Percentiles rank a stretch among this genome's conserved stretches.
These are phyloP conservation scores for Zoysia pacifica DNA, from an alignment of 176 grass and related monocot genomes.

Conservation along the genomic window DNA sequence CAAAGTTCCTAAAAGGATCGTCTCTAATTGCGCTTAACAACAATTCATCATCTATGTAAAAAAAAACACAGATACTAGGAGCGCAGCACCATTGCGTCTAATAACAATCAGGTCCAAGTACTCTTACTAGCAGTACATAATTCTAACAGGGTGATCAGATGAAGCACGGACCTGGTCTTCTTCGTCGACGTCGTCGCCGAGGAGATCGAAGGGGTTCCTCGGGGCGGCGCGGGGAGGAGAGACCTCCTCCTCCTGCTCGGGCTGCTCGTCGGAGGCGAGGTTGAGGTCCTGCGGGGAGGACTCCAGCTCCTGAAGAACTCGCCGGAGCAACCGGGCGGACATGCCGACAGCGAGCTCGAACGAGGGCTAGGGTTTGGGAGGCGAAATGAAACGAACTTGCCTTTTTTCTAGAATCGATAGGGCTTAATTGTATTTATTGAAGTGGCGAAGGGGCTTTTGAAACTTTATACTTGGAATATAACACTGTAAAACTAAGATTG, in stretches of 20 bases:
- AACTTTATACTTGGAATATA: background rate
- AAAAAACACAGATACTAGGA: background rate
- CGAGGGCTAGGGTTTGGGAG: constrained; percentile 54
- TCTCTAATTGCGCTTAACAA: background rate
- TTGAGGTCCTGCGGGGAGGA: constrained; percentile 43
- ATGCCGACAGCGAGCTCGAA: constrained; percentile 36
- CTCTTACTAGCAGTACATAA: background rate
- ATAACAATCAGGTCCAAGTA: background rate
- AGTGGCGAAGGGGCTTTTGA: background rate
- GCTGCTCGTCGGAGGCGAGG: constrained; percentile 34
- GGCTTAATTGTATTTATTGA: constrained; percentile 3
- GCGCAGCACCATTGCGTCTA: background rate
- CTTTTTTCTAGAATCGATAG: background rate
- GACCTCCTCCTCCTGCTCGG: background rate
- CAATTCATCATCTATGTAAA: background rate
- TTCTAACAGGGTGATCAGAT: background rate
- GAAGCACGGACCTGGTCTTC: constrained; percentile 47
- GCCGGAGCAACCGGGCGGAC: constrained; percentile 71
- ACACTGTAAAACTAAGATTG: no score
- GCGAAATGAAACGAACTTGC: constrained; percentile 18
- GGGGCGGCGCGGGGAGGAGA: constrained; percentile 37
- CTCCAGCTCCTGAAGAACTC: constrained; percentile 79
- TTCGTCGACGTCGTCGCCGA: constrained; percentile 49
- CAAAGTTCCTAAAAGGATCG: background rate
- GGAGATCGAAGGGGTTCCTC: constrained; percentile 86